phyloP scores from a whole-genome alignment of 306 rosid species.

The Elaeagnus macrophylla region DNA sequence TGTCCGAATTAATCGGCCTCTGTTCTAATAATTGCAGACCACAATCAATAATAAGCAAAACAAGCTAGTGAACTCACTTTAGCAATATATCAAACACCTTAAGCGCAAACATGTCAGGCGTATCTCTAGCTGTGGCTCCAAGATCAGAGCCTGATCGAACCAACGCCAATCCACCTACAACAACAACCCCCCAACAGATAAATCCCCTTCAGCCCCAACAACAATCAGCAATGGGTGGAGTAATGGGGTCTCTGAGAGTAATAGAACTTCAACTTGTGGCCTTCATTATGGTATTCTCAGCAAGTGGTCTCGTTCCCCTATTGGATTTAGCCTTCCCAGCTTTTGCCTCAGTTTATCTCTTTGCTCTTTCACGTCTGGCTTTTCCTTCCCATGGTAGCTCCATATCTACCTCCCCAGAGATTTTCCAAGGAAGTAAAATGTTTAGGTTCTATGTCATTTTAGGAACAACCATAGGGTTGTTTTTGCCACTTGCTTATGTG shows the following conservation, averaged over 20 bases:
- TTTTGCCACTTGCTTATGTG: slow-evolving; percentile 72
- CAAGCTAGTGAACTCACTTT: no score
- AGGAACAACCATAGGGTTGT: slow-evolving; percentile 62
- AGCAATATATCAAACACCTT: no score
- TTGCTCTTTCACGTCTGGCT: slow-evolving; percentile 49
- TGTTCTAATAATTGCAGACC: no score
- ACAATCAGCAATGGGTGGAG: slow-evolving; percentile 22
- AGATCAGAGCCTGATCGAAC: slow-evolving; percentile 25
- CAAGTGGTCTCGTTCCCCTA: slow-evolving; percentile 73
- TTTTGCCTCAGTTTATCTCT: slow-evolving; percentile 47
- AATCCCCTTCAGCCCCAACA: neutral
- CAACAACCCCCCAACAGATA: slow-evolving; percentile 1
- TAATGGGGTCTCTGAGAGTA: slow-evolving; percentile 70
- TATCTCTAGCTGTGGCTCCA: slow-evolving; percentile 43
- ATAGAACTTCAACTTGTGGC: slow-evolving; percentile 86
- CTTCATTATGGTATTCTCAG: slow-evolving; percentile 77
- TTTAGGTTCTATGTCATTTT: slow-evolving; percentile 53
- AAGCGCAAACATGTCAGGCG: slow-evolving; percentile 48
- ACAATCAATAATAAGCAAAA: no score
- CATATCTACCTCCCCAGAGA: slow-evolving; percentile 22
- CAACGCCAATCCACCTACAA: neutral
- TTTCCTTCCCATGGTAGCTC: slow-evolving; percentile 38
- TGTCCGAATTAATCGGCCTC: no score
- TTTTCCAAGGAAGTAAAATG: slow-evolving; percentile 40
- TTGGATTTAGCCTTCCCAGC: slow-evolving; percentile 58